A percentile compares a stretch with the other conserved stretches of the same genome.
These are phyloP conservation scores for Pseudopithomyces chartarum DNA, from an alignment of 2,329 filamentous ascomycete genomes.

Conservation along the genomic window DNA sequence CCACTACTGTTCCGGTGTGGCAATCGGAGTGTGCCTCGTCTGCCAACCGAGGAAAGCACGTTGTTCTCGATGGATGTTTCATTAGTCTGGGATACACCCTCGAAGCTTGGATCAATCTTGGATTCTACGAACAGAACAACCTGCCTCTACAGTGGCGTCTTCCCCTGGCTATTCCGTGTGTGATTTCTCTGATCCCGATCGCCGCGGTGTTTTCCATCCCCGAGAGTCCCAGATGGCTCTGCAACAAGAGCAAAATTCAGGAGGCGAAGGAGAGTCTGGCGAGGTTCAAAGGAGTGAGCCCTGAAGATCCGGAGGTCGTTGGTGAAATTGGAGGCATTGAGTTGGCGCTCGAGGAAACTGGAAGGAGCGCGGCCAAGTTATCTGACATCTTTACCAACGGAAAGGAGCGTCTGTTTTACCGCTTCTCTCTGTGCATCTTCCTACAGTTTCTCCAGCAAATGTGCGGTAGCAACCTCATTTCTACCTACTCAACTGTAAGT, in stretches of 20 bases:
- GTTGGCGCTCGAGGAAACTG: conserved; percentile 55
- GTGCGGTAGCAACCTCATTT: conserved; percentile 56
- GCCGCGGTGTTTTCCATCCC: conserved; percentile 68
- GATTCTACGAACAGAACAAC: conserved; percentile 62
- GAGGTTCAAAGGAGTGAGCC: conserved; percentile 45
- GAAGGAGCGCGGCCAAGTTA: conserved; percentile 67
- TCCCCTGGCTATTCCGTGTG: conserved; percentile 68
- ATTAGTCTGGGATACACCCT: conserved; percentile 53
- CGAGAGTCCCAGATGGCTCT: conserved; percentile 71
- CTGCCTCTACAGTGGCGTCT: conserved; percentile 69
- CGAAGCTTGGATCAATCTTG: conserved; percentile 56
- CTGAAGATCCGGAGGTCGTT: conserved; percentile 60
- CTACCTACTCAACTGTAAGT: conserved; percentile 54
- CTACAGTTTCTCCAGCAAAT: conserved; percentile 59
- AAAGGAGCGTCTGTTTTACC: conserved; percentile 69
- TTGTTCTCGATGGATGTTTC: conserved; percentile 53
- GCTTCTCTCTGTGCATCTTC: conserved; percentile 56
- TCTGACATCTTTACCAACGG: conserved; percentile 57
- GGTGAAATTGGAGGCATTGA: conserved; percentile 66
- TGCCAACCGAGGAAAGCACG: conserved; percentile 47
- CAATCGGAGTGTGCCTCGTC: conserved; percentile 48
- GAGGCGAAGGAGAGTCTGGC: conserved; percentile 61
- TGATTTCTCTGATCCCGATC: conserved; percentile 60
- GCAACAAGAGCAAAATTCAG: conserved; percentile 68
- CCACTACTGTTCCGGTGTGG: conserved; percentile 54